Evolutionary conservation across 495 filamentous ascomycete species (phyloP).

Genomic region (Xylaria flabelliformis): DNA sequence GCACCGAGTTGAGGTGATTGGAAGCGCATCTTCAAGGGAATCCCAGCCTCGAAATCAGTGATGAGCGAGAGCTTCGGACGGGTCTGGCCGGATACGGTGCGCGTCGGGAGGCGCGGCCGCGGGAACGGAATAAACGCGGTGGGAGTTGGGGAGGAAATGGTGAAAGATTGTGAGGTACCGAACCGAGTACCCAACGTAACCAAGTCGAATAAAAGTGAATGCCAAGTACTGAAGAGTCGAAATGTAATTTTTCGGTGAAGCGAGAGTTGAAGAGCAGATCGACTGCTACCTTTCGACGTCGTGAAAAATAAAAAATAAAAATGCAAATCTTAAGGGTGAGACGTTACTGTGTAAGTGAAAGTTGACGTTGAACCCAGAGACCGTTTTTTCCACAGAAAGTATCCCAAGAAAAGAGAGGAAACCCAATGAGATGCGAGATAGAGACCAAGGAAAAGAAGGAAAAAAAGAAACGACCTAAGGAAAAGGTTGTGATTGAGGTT

Average conservation of each 20-base stretch:
- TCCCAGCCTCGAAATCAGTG: slow-evolving; percentile 37
- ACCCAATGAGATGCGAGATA: slow-evolving; percentile 31
- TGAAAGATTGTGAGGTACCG: slow-evolving; percentile 39
- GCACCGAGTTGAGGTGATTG: slow-evolving; percentile 67
- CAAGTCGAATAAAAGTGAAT: slow-evolving; percentile 13
- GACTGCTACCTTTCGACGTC: slow-evolving; percentile 27
- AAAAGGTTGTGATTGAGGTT: slow-evolving; percentile 31
- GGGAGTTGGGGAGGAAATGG: slow-evolving; percentile 38
- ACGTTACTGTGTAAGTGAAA: slow-evolving; percentile 32
- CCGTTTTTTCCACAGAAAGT: slow-evolving; percentile 24
- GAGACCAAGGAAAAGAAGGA: slow-evolving; percentile 33
- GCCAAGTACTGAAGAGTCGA: background rate
- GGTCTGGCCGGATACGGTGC: slow-evolving; percentile 33
- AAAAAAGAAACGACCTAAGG: slow-evolving; percentile 39
- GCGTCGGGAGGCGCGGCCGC: slow-evolving; percentile 38
- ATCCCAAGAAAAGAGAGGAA: slow-evolving; percentile 26
- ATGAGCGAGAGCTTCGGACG: slow-evolving; percentile 42
- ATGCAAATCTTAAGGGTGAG: slow-evolving; percentile 28
- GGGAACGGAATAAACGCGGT: slow-evolving; percentile 38
- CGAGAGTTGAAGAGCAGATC: slow-evolving; percentile 19
- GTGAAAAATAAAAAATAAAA: slow-evolving; percentile 37
- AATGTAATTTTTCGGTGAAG: background rate
- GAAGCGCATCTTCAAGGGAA: slow-evolving; percentile 44
- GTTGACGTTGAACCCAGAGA: slow-evolving; percentile 26
- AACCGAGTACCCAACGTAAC: slow-evolving; percentile 27